Evolutionary conservation across 2,329 filamentous ascomycete species (phyloP).

Genomic region (Penicillium decumbens): DNA sequence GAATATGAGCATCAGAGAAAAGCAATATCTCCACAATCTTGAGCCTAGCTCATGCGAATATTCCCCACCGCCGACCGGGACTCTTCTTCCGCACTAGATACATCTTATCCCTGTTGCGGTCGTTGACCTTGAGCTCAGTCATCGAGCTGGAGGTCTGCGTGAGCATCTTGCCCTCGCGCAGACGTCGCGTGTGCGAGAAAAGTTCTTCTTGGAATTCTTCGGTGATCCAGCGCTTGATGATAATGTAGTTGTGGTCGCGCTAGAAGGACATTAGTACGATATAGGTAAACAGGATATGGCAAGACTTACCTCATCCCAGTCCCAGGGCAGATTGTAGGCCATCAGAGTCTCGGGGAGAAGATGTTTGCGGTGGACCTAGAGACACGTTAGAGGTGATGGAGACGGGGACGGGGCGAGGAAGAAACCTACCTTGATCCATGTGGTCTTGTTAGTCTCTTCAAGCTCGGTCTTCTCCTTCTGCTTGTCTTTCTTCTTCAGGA

Average conservation of each 20-base stretch:
- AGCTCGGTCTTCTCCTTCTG: slow-evolving; percentile 32
- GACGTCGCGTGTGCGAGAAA: slow-evolving; percentile 64
- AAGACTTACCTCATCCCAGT: slow-evolving; percentile 43
- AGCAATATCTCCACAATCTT: neutral
- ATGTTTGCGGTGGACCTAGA: slow-evolving; percentile 44
- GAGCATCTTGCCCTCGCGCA: slow-evolving; percentile 53
- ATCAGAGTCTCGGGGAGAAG: slow-evolving; percentile 46
- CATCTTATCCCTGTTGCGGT: slow-evolving; percentile 43
- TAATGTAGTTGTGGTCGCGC: slow-evolving; percentile 61
- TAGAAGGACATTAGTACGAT: slow-evolving; percentile 22
- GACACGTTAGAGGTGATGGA: neutral
- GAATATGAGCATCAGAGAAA: neutral
- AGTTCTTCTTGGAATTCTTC: slow-evolving; percentile 67
- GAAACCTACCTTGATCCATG: slow-evolving; percentile 42
- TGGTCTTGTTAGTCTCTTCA: slow-evolving; percentile 31
- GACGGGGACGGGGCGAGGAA: neutral
- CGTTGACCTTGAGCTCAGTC: slow-evolving; percentile 42
- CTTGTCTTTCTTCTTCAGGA: slow-evolving; percentile 40
- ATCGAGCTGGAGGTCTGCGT: slow-evolving; percentile 34
- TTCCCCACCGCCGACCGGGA: slow-evolving; percentile 29
- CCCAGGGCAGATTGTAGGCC: slow-evolving; percentile 45
- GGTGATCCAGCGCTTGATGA: slow-evolving; percentile 69
- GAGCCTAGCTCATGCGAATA: slow-evolving; percentile 23
- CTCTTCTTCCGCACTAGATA: slow-evolving; percentile 47
- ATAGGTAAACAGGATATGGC: no score